These are phyloP conservation scores for Populus tomentosa DNA, from an alignment of 441 rosid species.

Conservation along the genomic window DNA sequence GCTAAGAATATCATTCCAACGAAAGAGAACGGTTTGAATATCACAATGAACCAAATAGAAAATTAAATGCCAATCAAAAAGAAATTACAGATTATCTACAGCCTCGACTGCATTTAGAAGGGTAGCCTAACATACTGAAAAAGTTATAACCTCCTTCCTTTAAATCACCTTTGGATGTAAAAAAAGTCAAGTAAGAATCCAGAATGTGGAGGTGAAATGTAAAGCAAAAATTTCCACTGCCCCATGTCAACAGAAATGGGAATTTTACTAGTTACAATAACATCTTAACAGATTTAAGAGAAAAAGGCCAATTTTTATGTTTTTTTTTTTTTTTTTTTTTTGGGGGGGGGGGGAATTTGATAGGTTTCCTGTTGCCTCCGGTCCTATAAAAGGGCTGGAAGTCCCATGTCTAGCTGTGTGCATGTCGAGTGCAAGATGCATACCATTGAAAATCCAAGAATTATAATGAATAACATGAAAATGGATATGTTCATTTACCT, in stretches of 20 bases:
- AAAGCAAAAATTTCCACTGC: not conserved
- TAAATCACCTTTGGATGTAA: slow-evolving; percentile 8
- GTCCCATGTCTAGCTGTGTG: not conserved
- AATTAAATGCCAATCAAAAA: not conserved
- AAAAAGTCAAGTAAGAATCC: slow-evolving; percentile 18
- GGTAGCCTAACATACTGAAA: slow-evolving; percentile 15
- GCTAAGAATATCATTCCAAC: not conserved
- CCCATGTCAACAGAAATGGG: not conserved
- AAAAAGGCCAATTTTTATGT: not conserved
- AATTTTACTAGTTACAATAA: not conserved
- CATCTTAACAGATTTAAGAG: not conserved
- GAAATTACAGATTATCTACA: not conserved
- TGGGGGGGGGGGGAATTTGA: not conserved
- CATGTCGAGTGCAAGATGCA: not conserved
- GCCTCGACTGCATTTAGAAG: not conserved
- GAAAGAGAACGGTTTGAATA: not conserved
- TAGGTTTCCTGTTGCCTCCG: not conserved
- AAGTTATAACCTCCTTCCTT: slow-evolving; percentile 12
- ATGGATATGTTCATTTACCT: slow-evolving; percentile 40
- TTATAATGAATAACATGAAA: not conserved
- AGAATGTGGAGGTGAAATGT: slow-evolving; percentile 1
- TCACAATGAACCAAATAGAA: not conserved
- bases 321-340: not conserved
- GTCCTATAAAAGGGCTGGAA: not conserved
- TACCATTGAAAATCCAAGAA: not conserved